Evolutionary conservation across 2,329 filamentous ascomycete genomes (phyloP).

Genomic region (Fusarium aywerte): DNA sequence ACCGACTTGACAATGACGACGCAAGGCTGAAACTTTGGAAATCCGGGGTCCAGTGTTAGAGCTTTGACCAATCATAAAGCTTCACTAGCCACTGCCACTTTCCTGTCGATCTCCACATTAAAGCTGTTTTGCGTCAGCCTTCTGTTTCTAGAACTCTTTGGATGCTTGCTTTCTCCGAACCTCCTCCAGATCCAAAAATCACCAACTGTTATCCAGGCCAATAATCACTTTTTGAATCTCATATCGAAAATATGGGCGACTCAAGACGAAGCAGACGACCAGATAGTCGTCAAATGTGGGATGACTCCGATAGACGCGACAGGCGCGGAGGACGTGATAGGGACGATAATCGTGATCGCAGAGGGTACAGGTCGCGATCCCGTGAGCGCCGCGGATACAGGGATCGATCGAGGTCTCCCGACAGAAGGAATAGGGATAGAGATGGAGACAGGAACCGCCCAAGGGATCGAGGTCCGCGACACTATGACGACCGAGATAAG

Average conservation of each 20-base stretch:
- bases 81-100: conserved; percentile 41
- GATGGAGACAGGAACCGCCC: conserved; percentile 52
- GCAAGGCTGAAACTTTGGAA: conserved; percentile 43
- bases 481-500: conserved; percentile 42
- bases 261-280: conserved; percentile 50
- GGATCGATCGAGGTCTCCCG: conserved; percentile 54
- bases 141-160: conserved; percentile 20
- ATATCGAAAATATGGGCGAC: conserved; percentile 47
- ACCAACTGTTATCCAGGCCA: neutral
- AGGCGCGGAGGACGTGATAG: conserved; percentile 47
- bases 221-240: neutral
- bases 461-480: conserved; percentile 48
- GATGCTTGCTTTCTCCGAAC: neutral
- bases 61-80: conserved; percentile 41
- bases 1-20: conserved; percentile 29
- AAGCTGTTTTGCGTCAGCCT: conserved; percentile 35
- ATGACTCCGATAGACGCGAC: conserved; percentile 60
- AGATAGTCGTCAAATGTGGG: conserved; percentile 71
- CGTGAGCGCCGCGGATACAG: conserved; percentile 50
- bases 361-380: conserved; percentile 51
- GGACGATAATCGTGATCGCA: conserved; percentile 48
- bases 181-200: conserved; percentile 1
- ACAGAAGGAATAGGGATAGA: conserved; percentile 52
- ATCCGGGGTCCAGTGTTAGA: conserved; percentile 15
- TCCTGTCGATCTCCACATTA: conserved; percentile 5